Percentiles rank a stretch among this genome's conserved stretches.
phyloP scores from a whole-genome alignment of 768 basidiomycete species.

The Mycena vulgaris region DNA sequence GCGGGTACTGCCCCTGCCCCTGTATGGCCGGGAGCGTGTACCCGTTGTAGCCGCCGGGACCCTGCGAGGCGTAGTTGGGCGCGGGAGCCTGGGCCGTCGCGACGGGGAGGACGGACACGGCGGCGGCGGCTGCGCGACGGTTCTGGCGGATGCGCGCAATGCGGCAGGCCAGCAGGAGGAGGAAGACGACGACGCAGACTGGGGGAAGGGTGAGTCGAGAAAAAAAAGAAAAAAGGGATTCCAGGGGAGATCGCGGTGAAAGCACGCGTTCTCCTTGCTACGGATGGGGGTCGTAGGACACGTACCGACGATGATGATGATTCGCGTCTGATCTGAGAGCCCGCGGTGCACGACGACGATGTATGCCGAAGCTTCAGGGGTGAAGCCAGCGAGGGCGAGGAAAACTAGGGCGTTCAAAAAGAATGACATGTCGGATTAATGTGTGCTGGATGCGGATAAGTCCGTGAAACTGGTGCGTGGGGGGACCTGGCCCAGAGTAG shows the following conservation, averaged over 20 bases:
- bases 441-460: too few species aligned
- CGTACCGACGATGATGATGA: constrained; percentile 21
- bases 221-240: neutral
- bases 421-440: constrained; percentile 50
- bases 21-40: constrained; percentile 1
- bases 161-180: constrained; percentile 14
- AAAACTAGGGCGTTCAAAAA: neutral
- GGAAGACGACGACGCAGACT: constrained; percentile 11
- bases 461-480: too few species aligned
- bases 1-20: neutral
- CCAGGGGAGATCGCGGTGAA: too few species aligned
- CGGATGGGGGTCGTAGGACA: too few species aligned
- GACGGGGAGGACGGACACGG: neutral
- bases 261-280: too few species aligned
- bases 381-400: constrained; percentile 9
- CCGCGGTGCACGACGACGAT: neutral
- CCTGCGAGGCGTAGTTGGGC: constrained; percentile 6
- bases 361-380: neutral
- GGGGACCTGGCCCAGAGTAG: too few species aligned
- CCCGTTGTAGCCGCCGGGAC: constrained; percentile 18
- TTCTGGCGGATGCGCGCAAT: constrained; percentile 10
- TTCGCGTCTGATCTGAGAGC: neutral
- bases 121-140: neutral
- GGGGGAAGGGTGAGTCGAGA: neutral
- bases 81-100: neutral